These are phyloP conservation scores for Helianthus annuus DNA, from an alignment of 129 eudicot species.

Conservation along the genomic window DNA sequence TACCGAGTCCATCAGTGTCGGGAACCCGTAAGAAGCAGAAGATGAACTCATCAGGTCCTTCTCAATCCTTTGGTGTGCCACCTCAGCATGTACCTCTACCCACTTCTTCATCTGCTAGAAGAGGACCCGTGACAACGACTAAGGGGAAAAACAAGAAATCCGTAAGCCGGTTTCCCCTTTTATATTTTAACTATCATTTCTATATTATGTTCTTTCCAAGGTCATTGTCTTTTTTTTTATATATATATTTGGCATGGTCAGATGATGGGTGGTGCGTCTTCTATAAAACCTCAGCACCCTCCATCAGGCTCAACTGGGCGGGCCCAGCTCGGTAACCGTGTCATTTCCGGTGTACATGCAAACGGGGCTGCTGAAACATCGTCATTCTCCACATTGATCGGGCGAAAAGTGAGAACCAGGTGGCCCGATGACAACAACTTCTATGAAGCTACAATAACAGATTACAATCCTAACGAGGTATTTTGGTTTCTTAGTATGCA, in stretches of 20 bases:
- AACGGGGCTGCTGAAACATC: slow-evolving; percentile 61
- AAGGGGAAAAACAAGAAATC: slow-evolving; percentile 75
- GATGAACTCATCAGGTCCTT: slow-evolving; percentile 60
- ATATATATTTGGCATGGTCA: slow-evolving; percentile 27
- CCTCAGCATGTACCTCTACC: slow-evolving; percentile 58
- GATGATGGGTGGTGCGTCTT: slow-evolving; percentile 50
- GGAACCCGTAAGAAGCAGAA: slow-evolving; percentile 90
- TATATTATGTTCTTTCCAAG: background rate
- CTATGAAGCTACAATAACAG: slow-evolving; percentile 84
- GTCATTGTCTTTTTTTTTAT: background rate
- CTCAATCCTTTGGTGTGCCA: slow-evolving; percentile 76
- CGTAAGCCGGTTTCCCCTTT: slow-evolving; percentile 38
- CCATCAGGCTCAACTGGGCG: slow-evolving; percentile 57
- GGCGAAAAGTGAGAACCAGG: slow-evolving; percentile 78
- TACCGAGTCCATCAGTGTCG: slow-evolving; percentile 80
- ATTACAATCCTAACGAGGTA: slow-evolving; percentile 62
- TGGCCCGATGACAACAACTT: slow-evolving; percentile 96
- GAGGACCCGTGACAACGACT: slow-evolving; percentile 56
- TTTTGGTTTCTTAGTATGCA: slow-evolving; percentile 11
- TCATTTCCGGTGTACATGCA: slow-evolving; percentile 49
- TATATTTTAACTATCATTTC: background rate
- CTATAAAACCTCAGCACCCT: slow-evolving; percentile 59
- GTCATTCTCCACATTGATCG: slow-evolving; percentile 57
- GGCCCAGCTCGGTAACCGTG: slow-evolving; percentile 61
- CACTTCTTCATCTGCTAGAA: slow-evolving; percentile 65